phyloP scores from a whole-genome alignment of 306 rosid species.

The Corylus avellana region DNA sequence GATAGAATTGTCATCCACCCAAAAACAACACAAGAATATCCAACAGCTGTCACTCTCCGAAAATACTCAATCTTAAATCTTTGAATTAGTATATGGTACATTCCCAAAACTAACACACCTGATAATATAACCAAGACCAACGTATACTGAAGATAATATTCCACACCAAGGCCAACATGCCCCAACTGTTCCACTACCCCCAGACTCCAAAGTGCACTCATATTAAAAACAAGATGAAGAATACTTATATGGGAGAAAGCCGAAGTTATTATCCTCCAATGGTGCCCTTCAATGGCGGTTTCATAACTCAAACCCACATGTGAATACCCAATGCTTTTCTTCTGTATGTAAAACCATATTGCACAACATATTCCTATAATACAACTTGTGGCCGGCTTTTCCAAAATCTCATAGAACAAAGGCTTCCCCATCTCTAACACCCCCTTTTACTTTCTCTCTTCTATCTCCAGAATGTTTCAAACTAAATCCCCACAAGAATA shows the following conservation, averaged over 20 bases:
- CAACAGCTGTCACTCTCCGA: slow-evolving; percentile 88
- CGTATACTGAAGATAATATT: slow-evolving; percentile 90
- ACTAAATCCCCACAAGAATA: slow-evolving; percentile 10
- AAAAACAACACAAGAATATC: slow-evolving; percentile 98
- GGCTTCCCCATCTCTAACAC: slow-evolving; percentile 79
- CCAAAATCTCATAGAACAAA: slow-evolving; percentile 84
- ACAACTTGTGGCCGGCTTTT: slow-evolving; percentile 87
- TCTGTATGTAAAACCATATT: slow-evolving; percentile 91
- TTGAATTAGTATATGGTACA: slow-evolving; percentile 80
- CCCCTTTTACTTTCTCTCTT: slow-evolving; percentile 8
- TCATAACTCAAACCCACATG: slow-evolving; percentile 96
- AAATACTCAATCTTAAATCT: slow-evolving; percentile 86
- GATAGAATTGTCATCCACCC: slow-evolving; percentile 99
- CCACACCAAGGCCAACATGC: slow-evolving; percentile 73
- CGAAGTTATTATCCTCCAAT: slow-evolving; percentile 93
- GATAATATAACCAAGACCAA: slow-evolving; percentile 80
- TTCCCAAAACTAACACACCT: slow-evolving; percentile 71
- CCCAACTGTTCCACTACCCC: slow-evolving; percentile 79
- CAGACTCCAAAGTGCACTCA: slow-evolving; percentile 99
- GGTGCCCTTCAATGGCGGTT: slow-evolving; percentile 81
- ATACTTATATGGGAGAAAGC: slow-evolving; percentile 90
- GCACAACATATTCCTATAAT: slow-evolving; percentile 82
- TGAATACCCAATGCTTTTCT: slow-evolving; percentile 86
- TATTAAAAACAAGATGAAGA: slow-evolving; percentile 90
- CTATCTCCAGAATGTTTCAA: slow-evolving; percentile 10